Base-by-base conservation (phyloP, 441 rosid genomes). In the Biscutella auriculata region DNA sequence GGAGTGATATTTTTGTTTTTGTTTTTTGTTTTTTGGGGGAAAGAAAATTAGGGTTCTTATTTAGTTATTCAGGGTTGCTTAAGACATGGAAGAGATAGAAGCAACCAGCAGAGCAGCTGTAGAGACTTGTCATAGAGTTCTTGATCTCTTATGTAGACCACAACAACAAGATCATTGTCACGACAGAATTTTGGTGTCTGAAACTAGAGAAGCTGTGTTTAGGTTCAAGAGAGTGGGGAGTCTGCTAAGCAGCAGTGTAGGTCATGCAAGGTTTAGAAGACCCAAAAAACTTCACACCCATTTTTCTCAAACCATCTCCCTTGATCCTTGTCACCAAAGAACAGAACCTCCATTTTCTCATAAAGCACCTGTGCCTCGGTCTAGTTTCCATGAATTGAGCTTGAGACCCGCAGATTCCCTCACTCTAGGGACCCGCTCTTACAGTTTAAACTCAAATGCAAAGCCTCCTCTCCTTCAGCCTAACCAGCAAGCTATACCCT, bases 191-290 rank as follows among this genome's bases (percentile, higher is more conserved):
- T 73, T 88, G 46, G 78, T 75, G 73, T 72, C 71, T 48, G 88
- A 86, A 63, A 83, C 88, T 58, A 81, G 76, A 53, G 97, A 92
- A 52, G 95, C 94, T 68, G 91, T 88, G 48, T 76, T 57, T 69
- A 79, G 70, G 88, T 88, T 88, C 71, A 86, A 86, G 63, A 84
- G 79, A 72, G 97, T 86, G 53, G 67, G 68, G 73, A 84, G 77
- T 69, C 78, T 92, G 69, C 62, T 92, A 39, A 75, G 83, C 56
- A 72, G 55, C 35, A 73, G 82, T 70, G 80, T 82, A 68, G 94
- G 95, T 63, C 97, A 88, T 80, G 92, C 98, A 5, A 82, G 98
- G 73, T 88, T 88, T 41, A 83, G 97, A 74, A 83, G 80, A 76
- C 64, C 77, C 11, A 82, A 77, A 73, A 77, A 76, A 15, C 56